Conservation (phyloP, 1,284 basidiomycete species). For the Cutaneotrichosporon cavernicola region DNA sequence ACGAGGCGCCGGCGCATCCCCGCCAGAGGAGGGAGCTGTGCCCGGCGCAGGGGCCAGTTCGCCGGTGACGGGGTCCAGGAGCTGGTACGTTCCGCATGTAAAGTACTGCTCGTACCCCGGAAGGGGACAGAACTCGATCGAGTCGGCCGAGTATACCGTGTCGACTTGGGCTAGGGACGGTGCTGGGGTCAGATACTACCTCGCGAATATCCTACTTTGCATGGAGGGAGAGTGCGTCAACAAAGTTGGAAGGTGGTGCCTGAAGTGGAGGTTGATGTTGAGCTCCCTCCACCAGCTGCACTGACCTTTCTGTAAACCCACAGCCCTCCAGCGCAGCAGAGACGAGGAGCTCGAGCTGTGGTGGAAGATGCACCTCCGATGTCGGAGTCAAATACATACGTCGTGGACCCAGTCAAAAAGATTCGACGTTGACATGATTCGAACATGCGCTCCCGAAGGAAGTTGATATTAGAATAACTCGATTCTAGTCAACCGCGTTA, state of each 20-base stretch:
- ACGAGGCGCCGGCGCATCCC: constrained; percentile 51
- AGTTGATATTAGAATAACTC: not conserved
- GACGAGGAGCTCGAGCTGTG: too few species aligned
- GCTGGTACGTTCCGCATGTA: constrained; percentile 84
- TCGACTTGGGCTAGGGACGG: constrained; percentile 55
- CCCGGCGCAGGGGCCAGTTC: constrained; percentile 14
- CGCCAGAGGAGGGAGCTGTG: constrained; percentile 13
- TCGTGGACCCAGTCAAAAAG: not conserved
- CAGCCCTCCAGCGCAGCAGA: too few species aligned
- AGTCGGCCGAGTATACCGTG: constrained; percentile 81
- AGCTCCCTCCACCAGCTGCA: too few species aligned
- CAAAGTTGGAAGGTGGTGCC: not conserved
- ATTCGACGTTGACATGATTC: constrained; percentile 7
- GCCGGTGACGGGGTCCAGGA: constrained; percentile 42
- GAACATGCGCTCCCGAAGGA: constrained; percentile 5
- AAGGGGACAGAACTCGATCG: constrained; percentile 82
- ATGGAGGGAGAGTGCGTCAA: not conserved
- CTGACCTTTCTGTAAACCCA: too few species aligned
- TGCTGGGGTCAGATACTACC: constrained; percentile 3
- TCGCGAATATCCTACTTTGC: not conserved
- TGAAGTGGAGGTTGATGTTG: not conserved
- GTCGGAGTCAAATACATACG: too few species aligned
- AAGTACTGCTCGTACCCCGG: constrained; percentile 63
- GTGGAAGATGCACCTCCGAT: too few species aligned
- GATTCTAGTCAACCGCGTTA: too few species aligned